These are phyloP conservation scores for Xylaria multiplex DNA, from an alignment of 2,329 filamentous ascomycete genomes.

Conservation along the genomic window DNA sequence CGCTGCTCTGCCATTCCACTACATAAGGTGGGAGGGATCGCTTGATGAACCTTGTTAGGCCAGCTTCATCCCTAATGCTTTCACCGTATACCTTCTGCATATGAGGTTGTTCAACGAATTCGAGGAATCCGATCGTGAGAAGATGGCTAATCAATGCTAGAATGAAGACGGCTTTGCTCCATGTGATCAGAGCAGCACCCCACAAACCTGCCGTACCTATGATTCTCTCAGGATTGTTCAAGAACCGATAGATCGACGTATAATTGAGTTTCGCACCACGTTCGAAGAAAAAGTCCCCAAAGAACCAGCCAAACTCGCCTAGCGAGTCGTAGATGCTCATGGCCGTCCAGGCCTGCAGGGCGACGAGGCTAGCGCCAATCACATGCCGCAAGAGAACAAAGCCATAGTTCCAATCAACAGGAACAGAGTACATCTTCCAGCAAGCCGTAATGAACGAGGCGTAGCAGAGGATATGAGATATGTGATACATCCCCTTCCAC, in stretches of 20 bases:
- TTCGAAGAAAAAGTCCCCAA: constrained; percentile 98
- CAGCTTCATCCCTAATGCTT: constrained; percentile 84
- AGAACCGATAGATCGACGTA: constrained; percentile 95
- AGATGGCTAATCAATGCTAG: constrained; percentile 87
- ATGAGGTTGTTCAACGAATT: constrained; percentile 93
- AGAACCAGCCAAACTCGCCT: constrained; percentile 99
- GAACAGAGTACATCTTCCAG: constrained; percentile 96
- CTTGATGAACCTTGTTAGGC: constrained; percentile 90
- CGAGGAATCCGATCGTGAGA: constrained; percentile 86
- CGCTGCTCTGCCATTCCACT: constrained; percentile 82
- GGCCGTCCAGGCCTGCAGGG: constrained; percentile 91
- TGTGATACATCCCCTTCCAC: constrained; percentile 95
- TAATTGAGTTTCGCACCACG: constrained; percentile 90
- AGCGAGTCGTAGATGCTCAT: constrained; percentile 94
- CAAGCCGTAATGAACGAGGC: constrained; percentile 87
- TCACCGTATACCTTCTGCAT: constrained; percentile 98
- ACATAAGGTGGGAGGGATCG: constrained; percentile 85
- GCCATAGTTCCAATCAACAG: constrained; percentile 87
- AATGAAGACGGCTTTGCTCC: constrained; percentile 86
- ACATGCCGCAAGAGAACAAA: constrained; percentile 88
- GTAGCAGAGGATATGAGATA: constrained; percentile 91
- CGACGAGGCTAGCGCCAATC: constrained; percentile 80
- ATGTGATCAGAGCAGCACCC: constrained; percentile 93
- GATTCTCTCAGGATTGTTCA: constrained; percentile 96
- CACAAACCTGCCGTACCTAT: constrained; percentile 94